Conservation (phyloP, 2,329 filamentous ascomycete species). For the Rutstroemia sp. region DNA sequence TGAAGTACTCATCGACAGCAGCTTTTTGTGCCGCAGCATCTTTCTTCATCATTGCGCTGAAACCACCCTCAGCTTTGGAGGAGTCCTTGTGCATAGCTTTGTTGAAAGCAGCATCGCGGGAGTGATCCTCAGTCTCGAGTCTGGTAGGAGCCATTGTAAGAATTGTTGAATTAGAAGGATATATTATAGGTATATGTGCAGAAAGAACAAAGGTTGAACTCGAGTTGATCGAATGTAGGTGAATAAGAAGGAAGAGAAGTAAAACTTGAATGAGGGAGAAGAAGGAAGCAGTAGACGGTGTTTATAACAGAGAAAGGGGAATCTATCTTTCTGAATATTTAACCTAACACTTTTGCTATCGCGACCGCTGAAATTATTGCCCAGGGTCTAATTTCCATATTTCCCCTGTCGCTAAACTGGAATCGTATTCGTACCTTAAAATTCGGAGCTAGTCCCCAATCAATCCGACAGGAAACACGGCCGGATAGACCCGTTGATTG, state of each 20-base stretch:
- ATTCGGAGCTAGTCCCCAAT: not conserved
- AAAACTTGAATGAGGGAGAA: not conserved
- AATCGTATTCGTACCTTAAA: conserved; percentile 8
- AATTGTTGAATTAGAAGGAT: not conserved
- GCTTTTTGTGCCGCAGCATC: conserved; percentile 69
- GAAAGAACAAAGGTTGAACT: conserved; percentile 1
- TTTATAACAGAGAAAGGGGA: conserved; percentile 2
- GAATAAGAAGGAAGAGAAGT: not conserved
- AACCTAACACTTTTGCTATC: not conserved
- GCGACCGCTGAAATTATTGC: conserved; percentile 2
- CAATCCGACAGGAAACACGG: not conserved
- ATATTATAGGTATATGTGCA: not conserved
- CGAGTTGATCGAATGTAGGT: conserved; percentile 11
- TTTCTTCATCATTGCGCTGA: conserved; percentile 80
- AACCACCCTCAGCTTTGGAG: conserved; percentile 59
- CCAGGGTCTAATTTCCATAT: not conserved
- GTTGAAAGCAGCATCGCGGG: conserved; percentile 83
- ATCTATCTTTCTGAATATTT: not conserved
- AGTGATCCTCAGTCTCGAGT: conserved; percentile 58
- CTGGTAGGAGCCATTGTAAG: conserved; percentile 6
- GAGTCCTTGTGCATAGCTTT: conserved; percentile 73
- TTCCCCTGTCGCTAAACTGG: not conserved
- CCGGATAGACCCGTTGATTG: not conserved
- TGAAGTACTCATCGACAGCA: conserved; percentile 88
- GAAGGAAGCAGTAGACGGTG: not conserved